Conservation (phyloP, 2,329 filamentous ascomycete species). For the Xenoacremonium recifei region DNA sequence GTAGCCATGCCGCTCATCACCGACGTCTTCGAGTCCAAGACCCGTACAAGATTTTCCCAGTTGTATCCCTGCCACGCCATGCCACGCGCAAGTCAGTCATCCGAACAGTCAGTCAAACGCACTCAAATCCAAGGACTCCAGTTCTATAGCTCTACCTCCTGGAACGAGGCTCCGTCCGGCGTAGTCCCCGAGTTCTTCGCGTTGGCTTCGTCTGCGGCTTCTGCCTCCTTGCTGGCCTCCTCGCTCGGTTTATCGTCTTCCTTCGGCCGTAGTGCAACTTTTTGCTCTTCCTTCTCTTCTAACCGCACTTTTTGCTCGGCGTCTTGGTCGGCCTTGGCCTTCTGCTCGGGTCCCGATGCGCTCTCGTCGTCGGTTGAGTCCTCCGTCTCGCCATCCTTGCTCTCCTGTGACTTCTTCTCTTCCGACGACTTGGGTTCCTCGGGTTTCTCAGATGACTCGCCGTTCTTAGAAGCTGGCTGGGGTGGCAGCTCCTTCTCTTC, state of each 20-base stretch:
- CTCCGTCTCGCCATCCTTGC: constrained; percentile 15
- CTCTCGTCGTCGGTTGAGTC: constrained; percentile 25
- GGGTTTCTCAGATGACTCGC: constrained; percentile 18
- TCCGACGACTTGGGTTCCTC: constrained; percentile 32
- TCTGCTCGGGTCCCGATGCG: constrained; percentile 34
- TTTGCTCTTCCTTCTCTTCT: constrained; percentile 55
- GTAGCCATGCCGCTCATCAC: too few relatives aligned
- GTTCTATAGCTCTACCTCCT: constrained; percentile 58
- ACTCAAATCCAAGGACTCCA: neutral
- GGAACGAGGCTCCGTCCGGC: constrained; percentile 59
- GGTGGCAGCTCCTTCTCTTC: constrained; percentile 34
- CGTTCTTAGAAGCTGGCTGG: constrained; percentile 18
- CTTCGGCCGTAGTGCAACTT: constrained; percentile 44
- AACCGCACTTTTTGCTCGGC: constrained; percentile 57
- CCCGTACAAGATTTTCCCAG: too few relatives aligned
- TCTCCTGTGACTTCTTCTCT: constrained; percentile 17
- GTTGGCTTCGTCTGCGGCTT: constrained; percentile 31
- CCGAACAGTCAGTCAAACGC: neutral
- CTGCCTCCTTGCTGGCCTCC: constrained; percentile 29
- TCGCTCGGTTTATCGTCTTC: constrained; percentile 31
- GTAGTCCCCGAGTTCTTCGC: constrained; percentile 45
- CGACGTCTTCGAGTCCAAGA: too few relatives aligned
- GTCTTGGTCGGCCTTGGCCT: constrained; percentile 30
- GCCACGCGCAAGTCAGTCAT: neutral
- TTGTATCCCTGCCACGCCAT: neutral